phyloP scores from a whole-genome alignment of 345 rosid species.

The Boechera stricta region DNA sequence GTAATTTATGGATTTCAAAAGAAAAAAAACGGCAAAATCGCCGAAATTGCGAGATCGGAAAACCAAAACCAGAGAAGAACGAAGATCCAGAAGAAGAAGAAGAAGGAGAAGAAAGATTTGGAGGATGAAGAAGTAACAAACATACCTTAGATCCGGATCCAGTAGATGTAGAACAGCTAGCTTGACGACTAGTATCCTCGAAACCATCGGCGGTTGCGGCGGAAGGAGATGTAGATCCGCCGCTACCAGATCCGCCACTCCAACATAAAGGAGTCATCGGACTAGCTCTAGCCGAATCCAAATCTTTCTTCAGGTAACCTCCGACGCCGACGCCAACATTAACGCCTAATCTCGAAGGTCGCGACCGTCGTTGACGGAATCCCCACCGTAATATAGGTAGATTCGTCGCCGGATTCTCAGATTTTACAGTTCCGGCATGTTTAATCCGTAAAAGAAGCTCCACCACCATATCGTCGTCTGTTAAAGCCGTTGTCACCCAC shows the following conservation, averaged over 20 bases:
- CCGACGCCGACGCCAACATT: neutral
- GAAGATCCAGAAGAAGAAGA: neutral
- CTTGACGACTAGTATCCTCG: conserved; percentile 63
- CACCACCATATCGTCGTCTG: conserved; percentile 63
- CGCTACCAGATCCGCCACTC: conserved; percentile 62
- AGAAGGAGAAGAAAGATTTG: conserved; percentile 6
- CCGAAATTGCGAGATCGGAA: conserved; percentile 16
- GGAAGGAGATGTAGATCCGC: conserved; percentile 65
- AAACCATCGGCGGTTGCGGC: conserved; percentile 61
- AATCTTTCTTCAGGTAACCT: conserved; percentile 48
- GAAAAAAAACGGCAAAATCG: neutral
- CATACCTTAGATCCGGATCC: conserved; percentile 78
- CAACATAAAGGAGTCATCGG: conserved; percentile 81
- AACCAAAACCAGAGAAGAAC: neutral
- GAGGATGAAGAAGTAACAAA: neutral
- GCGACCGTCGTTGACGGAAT: conserved; percentile 60
- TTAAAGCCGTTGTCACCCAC: conserved; percentile 80
- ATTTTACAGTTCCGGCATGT: conserved; percentile 37
- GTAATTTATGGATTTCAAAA: neutral
- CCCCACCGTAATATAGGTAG: conserved; percentile 57
- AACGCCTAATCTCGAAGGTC: conserved; percentile 50
- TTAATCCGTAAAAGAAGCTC: conserved; percentile 68
- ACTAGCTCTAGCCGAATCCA: conserved; percentile 62
- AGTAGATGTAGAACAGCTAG: conserved; percentile 49
- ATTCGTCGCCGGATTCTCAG: conserved; percentile 32